Evolutionary conservation across 1,139 yeast genomes (phyloP).

Genomic region (Blastobotrys raffinosifermentans): DNA sequence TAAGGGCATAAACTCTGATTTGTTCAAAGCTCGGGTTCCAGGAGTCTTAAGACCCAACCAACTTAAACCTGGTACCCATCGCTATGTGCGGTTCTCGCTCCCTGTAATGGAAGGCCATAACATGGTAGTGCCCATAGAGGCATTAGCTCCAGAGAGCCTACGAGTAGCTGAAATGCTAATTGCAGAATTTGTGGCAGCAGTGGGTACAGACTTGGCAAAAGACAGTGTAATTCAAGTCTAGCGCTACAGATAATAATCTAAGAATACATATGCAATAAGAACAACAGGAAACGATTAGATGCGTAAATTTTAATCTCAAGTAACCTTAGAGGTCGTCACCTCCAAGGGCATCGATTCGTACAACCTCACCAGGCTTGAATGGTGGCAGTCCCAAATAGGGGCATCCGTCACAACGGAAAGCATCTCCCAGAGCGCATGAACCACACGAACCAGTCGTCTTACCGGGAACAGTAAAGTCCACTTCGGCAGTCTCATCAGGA

Average conservation of each 20-base stretch:
- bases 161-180: not conserved
- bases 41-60: too few species aligned
- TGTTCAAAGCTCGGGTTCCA: too few species aligned
- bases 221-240: not conserved
- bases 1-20: too few species aligned
- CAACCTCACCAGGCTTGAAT: constrained; percentile 88
- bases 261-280: too few species aligned
- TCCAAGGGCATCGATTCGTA: constrained; percentile 28
- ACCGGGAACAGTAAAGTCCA: constrained; percentile 92
- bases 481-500: constrained; percentile 63
- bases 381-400: constrained; percentile 97
- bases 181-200: not conserved
- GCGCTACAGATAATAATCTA: too few species aligned
- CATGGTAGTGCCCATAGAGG: not conserved
- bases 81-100: too few species aligned
- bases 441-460: constrained; percentile 90
- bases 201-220: not conserved
- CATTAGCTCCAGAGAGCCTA: not conserved
- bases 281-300: too few species aligned
- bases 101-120: not conserved
- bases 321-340: constrained; percentile 32
- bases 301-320: too few species aligned
- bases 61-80: too few species aligned
- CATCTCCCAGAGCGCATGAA: constrained; percentile 94
- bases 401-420: constrained; percentile 96